phyloP scores from a whole-genome alignment of 1,284 basidiomycete genomes.

The Trametes pubescens region DNA sequence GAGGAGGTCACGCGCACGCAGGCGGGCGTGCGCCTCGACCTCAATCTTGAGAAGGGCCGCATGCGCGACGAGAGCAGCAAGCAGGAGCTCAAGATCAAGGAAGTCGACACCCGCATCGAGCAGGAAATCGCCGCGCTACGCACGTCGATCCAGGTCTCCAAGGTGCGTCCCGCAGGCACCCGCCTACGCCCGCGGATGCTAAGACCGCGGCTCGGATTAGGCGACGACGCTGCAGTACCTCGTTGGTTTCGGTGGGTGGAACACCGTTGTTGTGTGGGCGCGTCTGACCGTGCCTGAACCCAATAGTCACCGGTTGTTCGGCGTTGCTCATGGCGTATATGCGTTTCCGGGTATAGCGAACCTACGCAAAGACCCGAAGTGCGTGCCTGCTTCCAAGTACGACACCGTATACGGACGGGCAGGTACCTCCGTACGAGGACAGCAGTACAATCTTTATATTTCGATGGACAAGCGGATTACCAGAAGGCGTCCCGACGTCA shows the following conservation, averaged over 20 bases:
- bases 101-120: slow-evolving; percentile 98
- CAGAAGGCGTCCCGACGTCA: slow-evolving; percentile 14
- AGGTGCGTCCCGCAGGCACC: slow-evolving; percentile 57
- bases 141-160: slow-evolving; percentile 92
- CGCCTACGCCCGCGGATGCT: not conserved
- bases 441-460: slow-evolving; percentile 13
- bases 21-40: slow-evolving; percentile 92
- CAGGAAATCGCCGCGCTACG: slow-evolving; percentile 93
- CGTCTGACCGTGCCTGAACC: slow-evolving; percentile 5
- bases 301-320: slow-evolving; percentile 85
- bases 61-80: slow-evolving; percentile 94
- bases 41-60: slow-evolving; percentile 97
- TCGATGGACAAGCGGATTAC: slow-evolving; percentile 3
- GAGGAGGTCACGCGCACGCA: slow-evolving; percentile 95
- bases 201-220: slow-evolving; percentile 45
- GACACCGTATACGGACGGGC: slow-evolving; percentile 12
- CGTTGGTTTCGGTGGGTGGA: slow-evolving; percentile 78
- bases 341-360: slow-evolving; percentile 61
- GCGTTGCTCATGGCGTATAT: slow-evolving; percentile 88
- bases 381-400: not conserved
- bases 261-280: slow-evolving; percentile 2
- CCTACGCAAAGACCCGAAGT: not conserved
- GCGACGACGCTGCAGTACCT: slow-evolving; percentile 86
- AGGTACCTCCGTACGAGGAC: slow-evolving; percentile 15
- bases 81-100: slow-evolving; percentile 97